Evolutionary conservation across 2,329 filamentous ascomycete species (phyloP).

Genomic region (Curvularia lunata): DNA sequence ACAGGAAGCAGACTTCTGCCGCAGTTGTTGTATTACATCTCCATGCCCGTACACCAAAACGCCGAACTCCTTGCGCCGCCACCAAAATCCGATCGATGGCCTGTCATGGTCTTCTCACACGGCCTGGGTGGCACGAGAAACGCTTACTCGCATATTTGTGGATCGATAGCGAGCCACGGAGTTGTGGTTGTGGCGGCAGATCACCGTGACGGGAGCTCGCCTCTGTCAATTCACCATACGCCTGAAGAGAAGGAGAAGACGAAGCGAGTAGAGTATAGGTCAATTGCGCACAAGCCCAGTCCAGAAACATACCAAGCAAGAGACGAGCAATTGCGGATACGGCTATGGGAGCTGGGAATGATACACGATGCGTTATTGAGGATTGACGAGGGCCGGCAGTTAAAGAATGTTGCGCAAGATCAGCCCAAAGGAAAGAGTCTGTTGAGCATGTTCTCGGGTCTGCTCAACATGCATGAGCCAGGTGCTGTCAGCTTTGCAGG

Average conservation of each 20-base stretch:
- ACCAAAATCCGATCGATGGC: constrained; percentile 67
- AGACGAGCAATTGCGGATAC: constrained; percentile 74
- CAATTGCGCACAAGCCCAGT: constrained; percentile 65
- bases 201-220: constrained; percentile 80
- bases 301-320: constrained; percentile 70
- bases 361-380: constrained; percentile 71
- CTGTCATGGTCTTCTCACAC: constrained; percentile 85
- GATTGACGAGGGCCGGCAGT: constrained; percentile 63
- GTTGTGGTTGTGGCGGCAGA: constrained; percentile 82
- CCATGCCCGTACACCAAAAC: constrained; percentile 75
- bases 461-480: constrained; percentile 71
- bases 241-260: constrained; percentile 54
- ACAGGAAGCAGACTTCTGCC: constrained; percentile 64
- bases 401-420: constrained; percentile 56
- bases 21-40: constrained; percentile 73
- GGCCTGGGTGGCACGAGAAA: constrained; percentile 82
- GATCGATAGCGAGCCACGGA: constrained; percentile 80
- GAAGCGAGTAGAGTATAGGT: constrained; percentile 53
- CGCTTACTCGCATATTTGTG: constrained; percentile 82
- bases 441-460: constrained; percentile 65
- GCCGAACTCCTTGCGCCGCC: constrained; percentile 64
- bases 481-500: constrained; percentile 78
- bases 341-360: constrained; percentile 79
- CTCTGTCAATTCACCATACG: constrained; percentile 73
- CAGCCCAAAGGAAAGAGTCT: constrained; percentile 51